phyloP scores from a whole-genome alignment of 768 basidiomycete species.

The Naematelia aurantialba region DNA sequence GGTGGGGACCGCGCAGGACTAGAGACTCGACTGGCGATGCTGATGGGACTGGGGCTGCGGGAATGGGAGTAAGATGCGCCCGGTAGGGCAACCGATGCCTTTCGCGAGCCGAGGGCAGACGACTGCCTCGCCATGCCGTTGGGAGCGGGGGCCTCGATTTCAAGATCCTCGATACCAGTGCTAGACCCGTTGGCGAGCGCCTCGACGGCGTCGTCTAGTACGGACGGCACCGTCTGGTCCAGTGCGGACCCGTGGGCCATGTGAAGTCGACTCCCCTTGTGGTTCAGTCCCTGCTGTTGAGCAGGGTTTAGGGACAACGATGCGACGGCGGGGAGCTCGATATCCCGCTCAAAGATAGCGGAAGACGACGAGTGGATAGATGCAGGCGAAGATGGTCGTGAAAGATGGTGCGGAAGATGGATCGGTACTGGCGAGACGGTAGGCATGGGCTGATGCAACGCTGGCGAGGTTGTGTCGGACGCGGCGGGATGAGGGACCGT shows the following conservation, averaged over 20 bases:
- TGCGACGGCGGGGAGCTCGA: conserved; percentile 56
- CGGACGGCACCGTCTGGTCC: conserved; percentile 64
- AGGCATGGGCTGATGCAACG: not conserved
- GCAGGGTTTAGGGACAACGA: conserved; percentile 42
- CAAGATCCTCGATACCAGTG: conserved; percentile 25
- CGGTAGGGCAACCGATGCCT: conserved; percentile 6
- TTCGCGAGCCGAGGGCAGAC: conserved; percentile 17
- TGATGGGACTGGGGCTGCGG: conserved; percentile 34
- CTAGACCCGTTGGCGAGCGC: conserved; percentile 54
- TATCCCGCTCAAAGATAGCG: conserved; percentile 88
- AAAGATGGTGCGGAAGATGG: conserved; percentile 26
- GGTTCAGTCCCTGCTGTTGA: conserved; percentile 30
- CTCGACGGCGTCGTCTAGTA: conserved; percentile 76
- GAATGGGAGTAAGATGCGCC: conserved; percentile 5
- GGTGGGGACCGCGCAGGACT: conserved; percentile 34
- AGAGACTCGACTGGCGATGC: conserved; percentile 18
- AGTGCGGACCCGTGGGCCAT: conserved; percentile 61
- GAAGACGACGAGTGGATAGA: conserved; percentile 69
- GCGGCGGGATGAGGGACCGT: not conserved
- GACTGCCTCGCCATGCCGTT: conserved; percentile 32
- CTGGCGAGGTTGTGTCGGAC: not conserved
- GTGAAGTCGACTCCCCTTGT: conserved; percentile 46
- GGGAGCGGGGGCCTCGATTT: conserved; percentile 42
- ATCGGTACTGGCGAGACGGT: conserved; percentile 1
- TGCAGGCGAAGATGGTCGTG: conserved; percentile 38